Evolutionary conservation across 2,329 filamentous ascomycete genomes (phyloP).

Genomic region (Penicillium verrucosum): DNA sequence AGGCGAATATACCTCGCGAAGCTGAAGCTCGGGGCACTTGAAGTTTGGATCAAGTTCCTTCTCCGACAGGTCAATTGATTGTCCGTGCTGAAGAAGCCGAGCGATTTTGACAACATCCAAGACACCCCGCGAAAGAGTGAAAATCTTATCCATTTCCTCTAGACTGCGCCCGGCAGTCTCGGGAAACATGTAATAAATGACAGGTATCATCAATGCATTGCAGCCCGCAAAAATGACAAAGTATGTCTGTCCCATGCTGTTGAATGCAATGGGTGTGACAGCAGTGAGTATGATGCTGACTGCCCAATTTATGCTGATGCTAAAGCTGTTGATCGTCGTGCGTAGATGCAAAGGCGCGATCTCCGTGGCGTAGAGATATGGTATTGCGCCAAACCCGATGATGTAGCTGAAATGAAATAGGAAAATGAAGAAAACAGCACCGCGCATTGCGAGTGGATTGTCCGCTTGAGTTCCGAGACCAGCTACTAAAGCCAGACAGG

Average conservation of each 20-base stretch:
- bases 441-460: constrained; percentile 16
- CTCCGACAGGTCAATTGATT: constrained; percentile 1
- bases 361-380: constrained; percentile 24
- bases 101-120: constrained; percentile 18
- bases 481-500: constrained; percentile 19
- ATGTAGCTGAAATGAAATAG: constrained; percentile 26
- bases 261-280: constrained; percentile 23
- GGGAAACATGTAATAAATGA: constrained; percentile 20
- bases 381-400: constrained; percentile 23
- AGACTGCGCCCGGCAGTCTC: constrained; percentile 24
- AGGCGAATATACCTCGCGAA: constrained; percentile 2
- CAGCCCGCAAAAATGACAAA: constrained; percentile 20
- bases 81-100: constrained; percentile 10
- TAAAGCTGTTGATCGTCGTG: constrained; percentile 24
- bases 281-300: constrained; percentile 21
- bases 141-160: constrained; percentile 25
- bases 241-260: constrained; percentile 18
- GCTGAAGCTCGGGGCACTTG: constrained; percentile 6
- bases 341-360: constrained; percentile 22
- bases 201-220: constrained; percentile 19
- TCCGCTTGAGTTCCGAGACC: constrained; percentile 14
- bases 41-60: background rate
- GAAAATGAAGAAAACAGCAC: constrained; percentile 23
- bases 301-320: constrained; percentile 22
- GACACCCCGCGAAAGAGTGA: constrained; percentile 7